Base-by-base conservation (phyloP, 371 early-diverging fungal species). In the Rhizopus arrhizus region DNA sequence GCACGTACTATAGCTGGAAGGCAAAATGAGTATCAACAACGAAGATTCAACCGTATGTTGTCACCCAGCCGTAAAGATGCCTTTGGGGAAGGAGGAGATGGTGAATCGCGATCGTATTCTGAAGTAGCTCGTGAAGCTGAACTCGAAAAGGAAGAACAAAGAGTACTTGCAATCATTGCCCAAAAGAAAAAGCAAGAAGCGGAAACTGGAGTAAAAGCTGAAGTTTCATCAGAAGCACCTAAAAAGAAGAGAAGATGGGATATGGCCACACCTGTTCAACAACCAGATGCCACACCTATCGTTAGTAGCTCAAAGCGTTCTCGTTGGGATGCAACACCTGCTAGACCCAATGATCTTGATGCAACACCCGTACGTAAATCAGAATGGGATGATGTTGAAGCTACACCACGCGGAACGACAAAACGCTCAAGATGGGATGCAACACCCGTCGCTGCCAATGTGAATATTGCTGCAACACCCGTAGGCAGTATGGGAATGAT, bases 61-160 rank as follows among this genome's bases (percentile, higher is more conserved):
- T 95, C 96, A 10, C 95, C 96, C 3, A 90, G 89, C 53, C 83
- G 96, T 12, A 81, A 73, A 35, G 97, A 98, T 70, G 90, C 94
- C 0, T 95, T 97, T 68, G 63, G 83, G n/a, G 73, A 62, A 42
- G 61, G 53, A 16, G 77, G 60, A 2, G 79, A 79, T 35, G 62
- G 56, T 22, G 81, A 83, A 49, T 78, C 86, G 3, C 66, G 92
- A 53, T 82, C 89, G 1, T 97, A 97, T 65, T 69, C 88, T 11
- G 95, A 97, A 62, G 91, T 94, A 13, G 92, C 95, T 86, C 79
- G 84, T 53, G 90, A 94, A 64, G 86, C 83, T 7, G 94, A 95
- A 60, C 74, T 97, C 22, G 95, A 96, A 35, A 78, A 85, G 11
- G 95, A 96, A 61, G 80, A 91, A 51, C 87, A 86, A 28, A 72